These are phyloP conservation scores for Ogataea saltuana DNA, from an alignment of 805 yeast species.

Conservation along the genomic window DNA sequence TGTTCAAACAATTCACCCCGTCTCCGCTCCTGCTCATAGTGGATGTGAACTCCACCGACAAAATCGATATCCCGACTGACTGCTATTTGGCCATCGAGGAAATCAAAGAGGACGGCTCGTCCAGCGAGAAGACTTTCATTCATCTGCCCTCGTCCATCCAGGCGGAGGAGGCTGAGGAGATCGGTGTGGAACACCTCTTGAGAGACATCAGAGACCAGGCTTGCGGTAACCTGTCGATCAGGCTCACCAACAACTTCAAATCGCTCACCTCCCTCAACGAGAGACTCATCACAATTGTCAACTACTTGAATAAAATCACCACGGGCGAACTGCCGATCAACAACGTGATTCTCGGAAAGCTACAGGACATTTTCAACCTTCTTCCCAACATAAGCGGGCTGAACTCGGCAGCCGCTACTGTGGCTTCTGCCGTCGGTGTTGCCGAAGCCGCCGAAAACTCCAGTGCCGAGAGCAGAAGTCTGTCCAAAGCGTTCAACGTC, in stretches of 20 bases:
- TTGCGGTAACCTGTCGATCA: slow-evolving; percentile 85
- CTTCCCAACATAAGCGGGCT: slow-evolving; percentile 70
- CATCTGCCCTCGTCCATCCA: slow-evolving; percentile 91
- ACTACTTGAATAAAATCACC: slow-evolving; percentile 73
- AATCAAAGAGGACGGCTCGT: slow-evolving; percentile 92
- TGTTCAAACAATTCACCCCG: slow-evolving; percentile 78
- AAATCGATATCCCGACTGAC: slow-evolving; percentile 92
- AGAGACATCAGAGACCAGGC: slow-evolving; percentile 97
- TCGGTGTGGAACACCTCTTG: slow-evolving; percentile 94
- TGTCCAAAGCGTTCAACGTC: slow-evolving; percentile 80
- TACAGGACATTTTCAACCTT: slow-evolving; percentile 92
- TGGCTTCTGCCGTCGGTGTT: neutral
- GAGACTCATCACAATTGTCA: slow-evolving; percentile 74
- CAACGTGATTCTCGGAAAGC: slow-evolving; percentile 84
- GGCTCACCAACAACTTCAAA: slow-evolving; percentile 85
- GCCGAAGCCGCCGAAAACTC: slow-evolving; percentile 13
- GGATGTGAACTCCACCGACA: slow-evolving; percentile 77
- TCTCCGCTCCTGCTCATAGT: slow-evolving; percentile 86
- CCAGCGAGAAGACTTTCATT: slow-evolving; percentile 87
- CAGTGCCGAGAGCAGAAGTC: slow-evolving; percentile 23
- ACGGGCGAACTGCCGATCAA: slow-evolving; percentile 77
- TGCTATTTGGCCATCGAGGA: slow-evolving; percentile 94
- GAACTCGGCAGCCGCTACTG: slow-evolving; percentile 12
- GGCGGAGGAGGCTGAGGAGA: slow-evolving; percentile 99
- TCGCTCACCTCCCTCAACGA: slow-evolving; percentile 84